Evolutionary conservation across 768 basidiomycete genomes (phyloP), one percentile per base, ranked within the genome.

Genomic region (Phanerochaete carnosa): DNA sequence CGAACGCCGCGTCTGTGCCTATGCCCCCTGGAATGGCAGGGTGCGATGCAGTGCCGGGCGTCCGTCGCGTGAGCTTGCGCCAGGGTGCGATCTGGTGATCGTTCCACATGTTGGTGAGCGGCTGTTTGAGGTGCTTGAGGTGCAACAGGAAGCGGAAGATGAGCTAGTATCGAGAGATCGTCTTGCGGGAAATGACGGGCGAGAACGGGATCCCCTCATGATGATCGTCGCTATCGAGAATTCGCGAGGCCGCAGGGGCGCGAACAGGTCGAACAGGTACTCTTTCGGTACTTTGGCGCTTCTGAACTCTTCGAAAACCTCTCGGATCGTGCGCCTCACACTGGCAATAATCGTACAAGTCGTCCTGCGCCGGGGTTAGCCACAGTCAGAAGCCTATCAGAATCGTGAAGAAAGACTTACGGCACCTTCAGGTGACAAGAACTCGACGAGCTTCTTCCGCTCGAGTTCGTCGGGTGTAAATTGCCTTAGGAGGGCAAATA

Each of bases 181-280:
- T 95, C 77, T 96, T 97, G 55, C 95, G 88, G 1, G 96, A 98
- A 63, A 99, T 94, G 64, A 98, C 95, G 50, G 98, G 89, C 1
- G 95, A 98, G 13, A 98, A 83, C 2, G 96, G 97, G 72, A 99
- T 98, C 70, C 90, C 91, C 77, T 98, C 95, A 30, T 82, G 85
- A 74, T 97, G 98, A 75, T 98, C 97, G 58, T 93, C 2, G 95
- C 89, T 57, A 99, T 98, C 0, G 95, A 96, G 72, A 98, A 99
- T 55, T 95, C 86, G 30, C 97, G 79, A 2, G 94, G 85, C 19
- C 95, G 79, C 11, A 98, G 75, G 1, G 86, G 81, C 13, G 95
- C 94, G 65, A 99, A 90, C 0, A 97, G 76, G 68, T 98, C 94
- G 65, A 97, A 90, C 15, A 96, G 75, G 68, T 95, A 95, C 30